Base-by-base conservation (phyloP, 2,329 filamentous ascomycete genomes). In the Pestalotiopsis fici region DNA sequence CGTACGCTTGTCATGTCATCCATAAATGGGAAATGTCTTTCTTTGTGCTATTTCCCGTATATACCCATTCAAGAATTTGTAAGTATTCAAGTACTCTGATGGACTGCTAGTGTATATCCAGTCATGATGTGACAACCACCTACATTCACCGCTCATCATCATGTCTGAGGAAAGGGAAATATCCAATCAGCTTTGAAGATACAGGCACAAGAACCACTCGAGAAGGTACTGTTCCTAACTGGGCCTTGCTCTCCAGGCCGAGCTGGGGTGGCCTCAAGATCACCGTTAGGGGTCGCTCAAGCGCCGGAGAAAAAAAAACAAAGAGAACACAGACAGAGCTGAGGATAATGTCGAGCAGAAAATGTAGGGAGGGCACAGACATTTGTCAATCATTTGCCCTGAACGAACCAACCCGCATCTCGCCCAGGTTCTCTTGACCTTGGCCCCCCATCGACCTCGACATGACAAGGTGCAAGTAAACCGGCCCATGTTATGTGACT, bases 351-450 rank as follows among this genome's bases (percentile, higher is more conserved):
- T 43, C 18, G 6, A 18, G 18, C 9, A 50, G 43, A 11, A 35
- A 35, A 6, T n/a, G 43, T 50, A 57, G 21, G 21, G 47, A 64
- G 31, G 54, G 61, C 47, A 56, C 61, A 64, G 61, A 64, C 61
- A 12, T n/a, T n/a, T 56, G 61, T 39, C 61, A 54, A 64, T 64
- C 61, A 23, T 23, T 64, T 64, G 28, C 61, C 61, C 18, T 56
- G 25, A 21, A 25, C 21, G 61, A 18, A 13, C 47, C 23, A 18
- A 37, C 61, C 47, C 28, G 43, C 61, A 64, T 35, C 31, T 23
- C 28, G n/a, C n/a, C n/a, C n/a, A 13, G 21, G 31, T 61, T n/a
- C 31, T 9, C 5, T 35, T 61, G 15, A n/a, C 43, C n/a, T n/a
- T n/a, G n/a, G n/a, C n/a, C n/a, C n/a, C n/a, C n/a, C n/a, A 18